phyloP scores from a whole-genome alignment of 2,329 filamentous ascomycete genomes.

The Monosporascus sp. region DNA sequence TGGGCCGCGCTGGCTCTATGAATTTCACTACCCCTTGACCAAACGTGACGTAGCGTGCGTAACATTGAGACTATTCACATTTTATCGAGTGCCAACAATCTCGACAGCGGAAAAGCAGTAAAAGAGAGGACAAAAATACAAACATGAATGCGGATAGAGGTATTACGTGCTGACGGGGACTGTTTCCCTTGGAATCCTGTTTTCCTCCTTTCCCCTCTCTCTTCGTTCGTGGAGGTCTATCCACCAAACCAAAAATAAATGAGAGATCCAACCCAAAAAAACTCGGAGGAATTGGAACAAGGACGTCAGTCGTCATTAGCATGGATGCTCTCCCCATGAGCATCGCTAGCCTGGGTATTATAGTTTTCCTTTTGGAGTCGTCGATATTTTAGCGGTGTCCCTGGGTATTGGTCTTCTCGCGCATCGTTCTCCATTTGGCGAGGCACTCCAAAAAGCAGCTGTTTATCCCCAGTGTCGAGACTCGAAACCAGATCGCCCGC shows the following conservation, averaged over 20 bases:
- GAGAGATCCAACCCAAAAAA: slow-evolving; percentile 10
- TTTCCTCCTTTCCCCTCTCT: slow-evolving; percentile 6
- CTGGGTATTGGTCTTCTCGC: neutral
- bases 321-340: neutral
- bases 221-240: slow-evolving; percentile 10
- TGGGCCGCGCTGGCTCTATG: too few species aligned
- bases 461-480: neutral
- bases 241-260: slow-evolving; percentile 11
- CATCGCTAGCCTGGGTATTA: neutral
- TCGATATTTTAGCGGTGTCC: too few species aligned
- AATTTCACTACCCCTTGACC: too few species aligned
- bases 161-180: slow-evolving; percentile 43
- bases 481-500: slow-evolving; percentile 16
- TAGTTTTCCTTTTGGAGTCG: neutral
- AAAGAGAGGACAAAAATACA: slow-evolving; percentile 27
- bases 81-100: slow-evolving; percentile 21
- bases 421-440: neutral
- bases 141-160: slow-evolving; percentile 31
- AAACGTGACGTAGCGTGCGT: slow-evolving; percentile 1
- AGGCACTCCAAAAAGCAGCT: neutral
- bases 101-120: slow-evolving; percentile 23
- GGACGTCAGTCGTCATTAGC: neutral
- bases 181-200: slow-evolving; percentile 14
- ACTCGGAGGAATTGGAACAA: slow-evolving; percentile 1
- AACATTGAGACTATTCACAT: slow-evolving; percentile 17